These are phyloP conservation scores for Wallemia ichthyophaga DNA, from an alignment of 1,284 basidiomycete species.

Conservation along the genomic window DNA sequence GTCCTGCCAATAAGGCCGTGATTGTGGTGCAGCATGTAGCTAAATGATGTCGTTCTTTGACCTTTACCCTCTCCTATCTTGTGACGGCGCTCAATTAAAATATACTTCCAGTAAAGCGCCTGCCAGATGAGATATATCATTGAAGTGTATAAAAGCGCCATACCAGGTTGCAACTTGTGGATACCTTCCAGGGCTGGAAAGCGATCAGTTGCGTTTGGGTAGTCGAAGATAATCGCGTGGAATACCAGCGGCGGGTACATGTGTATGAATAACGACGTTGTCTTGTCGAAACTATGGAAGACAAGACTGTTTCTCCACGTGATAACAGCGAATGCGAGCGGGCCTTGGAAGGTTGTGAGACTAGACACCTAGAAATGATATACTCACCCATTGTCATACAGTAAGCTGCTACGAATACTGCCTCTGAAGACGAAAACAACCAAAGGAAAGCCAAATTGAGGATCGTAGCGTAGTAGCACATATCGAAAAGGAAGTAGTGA, in stretches of 20 bases:
- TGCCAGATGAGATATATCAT: slow-evolving; percentile 62
- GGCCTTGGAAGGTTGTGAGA: slow-evolving; percentile 19
- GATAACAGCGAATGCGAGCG: slow-evolving; percentile 68
- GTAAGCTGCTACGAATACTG: slow-evolving; percentile 58
- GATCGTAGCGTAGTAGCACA: slow-evolving; percentile 68
- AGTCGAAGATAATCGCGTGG: slow-evolving; percentile 68
- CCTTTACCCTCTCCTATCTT: slow-evolving; percentile 49
- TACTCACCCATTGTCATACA: slow-evolving; percentile 39
- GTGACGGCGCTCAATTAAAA: slow-evolving; percentile 45
- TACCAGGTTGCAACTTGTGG: slow-evolving; percentile 28
- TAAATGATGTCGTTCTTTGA: slow-evolving; percentile 53
- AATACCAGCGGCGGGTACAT: slow-evolving; percentile 62
- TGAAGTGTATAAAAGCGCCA: slow-evolving; percentile 34
- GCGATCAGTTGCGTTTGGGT: slow-evolving; percentile 35
- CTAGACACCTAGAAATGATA: not conserved
- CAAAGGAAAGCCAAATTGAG: slow-evolving; percentile 69
- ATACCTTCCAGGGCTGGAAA: slow-evolving; percentile 50
- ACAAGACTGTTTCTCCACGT: slow-evolving; percentile 93
- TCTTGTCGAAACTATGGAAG: slow-evolving; percentile 77
- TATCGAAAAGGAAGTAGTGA: slow-evolving; percentile 81
- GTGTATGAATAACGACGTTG: slow-evolving; percentile 68
- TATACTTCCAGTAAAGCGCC: slow-evolving; percentile 67
- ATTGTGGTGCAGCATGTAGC: slow-evolving; percentile 19
- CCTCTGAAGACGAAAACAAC: slow-evolving; percentile 38
- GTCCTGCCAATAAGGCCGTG: not conserved